Evolutionary conservation across 148 eudicot species (phyloP), one percentile per base, ranked within the genome.

Genomic region (Amaranthus palmeri): DNA sequence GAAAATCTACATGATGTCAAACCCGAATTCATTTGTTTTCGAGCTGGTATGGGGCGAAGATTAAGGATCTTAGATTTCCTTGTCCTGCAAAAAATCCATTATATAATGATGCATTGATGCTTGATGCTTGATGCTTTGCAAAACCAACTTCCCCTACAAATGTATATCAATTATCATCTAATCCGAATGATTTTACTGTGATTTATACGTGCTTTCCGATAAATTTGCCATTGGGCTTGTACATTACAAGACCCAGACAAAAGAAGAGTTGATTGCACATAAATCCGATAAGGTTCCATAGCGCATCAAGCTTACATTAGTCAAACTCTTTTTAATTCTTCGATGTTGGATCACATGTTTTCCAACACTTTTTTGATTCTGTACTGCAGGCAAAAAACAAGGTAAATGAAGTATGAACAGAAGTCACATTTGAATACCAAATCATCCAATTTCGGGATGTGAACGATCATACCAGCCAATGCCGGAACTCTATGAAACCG

Each of bases 361-460:
- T n/a, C n/a, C n/a, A n/a, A n/a, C 36, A 25, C 36, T 64, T 43
- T 46, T 18, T 66, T 57, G 72, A 72, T 65, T 72, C n/a, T 68
- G 41, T 9, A 5, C 36, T 79, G 79, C 79, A 80, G 83, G 73
- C 42, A 80, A 69, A 64, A 80, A 76, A 56, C 67, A 72, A 51
- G 83, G 77, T 48, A 75, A 60, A 73, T 76, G 76, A 25, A 25
- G 36, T 25, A 25, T 25, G 36, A 80, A 17, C 13, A 7, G 50
- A 60, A 77, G 4, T 45, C 9, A 5, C 43, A 43, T 61, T 8
- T 51, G 8, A 65, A 41, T 14, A 25, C 47, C 49, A 5, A 7
- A 9, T n/a, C 18, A 10, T 56, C 50, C 40, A 60, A 49, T 7
- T 65, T 54, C 50, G 10, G 25, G 57, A 4, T 58, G 36, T 25